Evolutionary conservation across 2,329 filamentous ascomycete species (phyloP).

Genomic region (Malbranchea zuffiana): DNA sequence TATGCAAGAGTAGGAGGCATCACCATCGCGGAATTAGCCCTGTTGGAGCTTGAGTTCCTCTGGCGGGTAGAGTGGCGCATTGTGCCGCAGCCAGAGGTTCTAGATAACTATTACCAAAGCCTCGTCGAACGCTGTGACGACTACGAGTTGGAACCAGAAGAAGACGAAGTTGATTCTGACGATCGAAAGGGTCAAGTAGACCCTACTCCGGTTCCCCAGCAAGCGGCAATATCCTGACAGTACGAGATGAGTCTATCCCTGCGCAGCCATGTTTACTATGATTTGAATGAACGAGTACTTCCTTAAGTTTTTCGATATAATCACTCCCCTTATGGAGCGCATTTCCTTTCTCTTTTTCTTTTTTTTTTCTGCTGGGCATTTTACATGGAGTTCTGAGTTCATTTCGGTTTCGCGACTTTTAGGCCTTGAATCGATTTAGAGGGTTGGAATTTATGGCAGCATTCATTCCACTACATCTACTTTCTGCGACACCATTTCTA

Average conservation of each 20-base stretch:
- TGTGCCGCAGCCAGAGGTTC: conserved; percentile 83
- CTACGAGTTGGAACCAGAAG: conserved; percentile 42
- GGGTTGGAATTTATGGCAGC: too few relatives aligned
- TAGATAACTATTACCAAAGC: conserved; percentile 86
- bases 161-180: too few relatives aligned
- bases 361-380: conserved; percentile 2
- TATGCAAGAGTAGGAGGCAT: conserved; percentile 92
- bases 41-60: conserved; percentile 87
- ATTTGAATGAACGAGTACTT: too few relatives aligned
- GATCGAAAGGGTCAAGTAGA: too few relatives aligned
- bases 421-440: too few relatives aligned
- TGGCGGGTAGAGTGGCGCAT: conserved; percentile 93
- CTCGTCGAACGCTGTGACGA: conserved; percentile 59
- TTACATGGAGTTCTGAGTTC: conserved; percentile 5
- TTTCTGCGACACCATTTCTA: too few relatives aligned
- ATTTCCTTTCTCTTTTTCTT: neutral
- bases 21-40: conserved; percentile 74
- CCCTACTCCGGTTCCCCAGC: neutral
- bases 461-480: too few relatives aligned
- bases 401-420: too few relatives aligned
- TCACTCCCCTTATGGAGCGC: neutral
- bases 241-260: too few relatives aligned
- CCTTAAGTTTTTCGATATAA: neutral
- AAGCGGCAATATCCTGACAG: neutral
- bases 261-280: too few relatives aligned